phyloP scores from a whole-genome alignment of 768 basidiomycete genomes.

The Hygrocybe punicea region DNA sequence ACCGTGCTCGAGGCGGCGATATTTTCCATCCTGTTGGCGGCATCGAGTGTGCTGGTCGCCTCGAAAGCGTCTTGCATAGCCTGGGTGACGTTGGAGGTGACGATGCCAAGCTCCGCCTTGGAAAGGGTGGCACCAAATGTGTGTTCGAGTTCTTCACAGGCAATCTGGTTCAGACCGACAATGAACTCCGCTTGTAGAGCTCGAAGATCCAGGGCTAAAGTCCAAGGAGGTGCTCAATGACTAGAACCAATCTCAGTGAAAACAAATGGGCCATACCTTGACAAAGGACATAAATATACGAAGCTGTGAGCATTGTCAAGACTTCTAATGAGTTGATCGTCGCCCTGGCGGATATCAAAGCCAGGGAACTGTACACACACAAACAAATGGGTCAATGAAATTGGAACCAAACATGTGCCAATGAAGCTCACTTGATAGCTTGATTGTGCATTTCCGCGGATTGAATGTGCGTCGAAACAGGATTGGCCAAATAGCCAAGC shows the following conservation, averaged over 20 bases:
- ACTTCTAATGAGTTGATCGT: slow-evolving; percentile 70
- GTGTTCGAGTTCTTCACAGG: slow-evolving; percentile 47
- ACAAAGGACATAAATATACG: slow-evolving; percentile 69
- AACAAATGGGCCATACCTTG: slow-evolving; percentile 43
- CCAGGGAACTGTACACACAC: slow-evolving; percentile 45
- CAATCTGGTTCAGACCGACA: slow-evolving; percentile 45
- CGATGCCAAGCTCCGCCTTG: slow-evolving; percentile 27
- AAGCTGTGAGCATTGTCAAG: slow-evolving; percentile 62
- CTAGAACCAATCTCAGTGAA: neutral
- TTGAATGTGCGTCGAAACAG: slow-evolving; percentile 77
- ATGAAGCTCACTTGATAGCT: slow-evolving; percentile 62
- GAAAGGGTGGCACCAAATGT: slow-evolving; percentile 45
- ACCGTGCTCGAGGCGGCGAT: slow-evolving; percentile 62
- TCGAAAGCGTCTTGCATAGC: slow-evolving; percentile 58
- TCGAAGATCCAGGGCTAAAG: slow-evolving; percentile 72
- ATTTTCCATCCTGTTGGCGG: slow-evolving; percentile 61
- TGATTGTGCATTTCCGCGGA: slow-evolving; percentile 87
- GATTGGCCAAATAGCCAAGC: slow-evolving; percentile 74
- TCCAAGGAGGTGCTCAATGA: neutral
- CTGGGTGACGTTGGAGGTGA: slow-evolving; percentile 39
- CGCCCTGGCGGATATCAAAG: slow-evolving; percentile 70
- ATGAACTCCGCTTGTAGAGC: slow-evolving; percentile 68
- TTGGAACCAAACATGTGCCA: neutral
- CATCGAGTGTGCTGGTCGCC: slow-evolving; percentile 69
- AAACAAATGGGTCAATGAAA: neutral